Evolutionary conservation across 106 monocot genomes (phyloP).

Genomic region (Dendrobium officinale): DNA sequence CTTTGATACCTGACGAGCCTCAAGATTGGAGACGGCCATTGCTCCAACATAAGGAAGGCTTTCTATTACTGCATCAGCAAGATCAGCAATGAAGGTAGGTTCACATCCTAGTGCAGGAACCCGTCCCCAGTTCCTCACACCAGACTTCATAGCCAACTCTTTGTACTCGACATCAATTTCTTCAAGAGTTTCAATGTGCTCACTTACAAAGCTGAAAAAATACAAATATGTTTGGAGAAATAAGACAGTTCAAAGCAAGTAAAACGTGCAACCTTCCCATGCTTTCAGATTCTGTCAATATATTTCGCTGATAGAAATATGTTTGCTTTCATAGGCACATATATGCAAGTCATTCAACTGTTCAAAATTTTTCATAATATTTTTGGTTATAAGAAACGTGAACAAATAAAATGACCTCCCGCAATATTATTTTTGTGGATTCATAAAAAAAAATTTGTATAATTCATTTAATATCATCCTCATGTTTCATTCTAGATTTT

Average conservation of each 20-base stretch:
- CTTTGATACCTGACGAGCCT: conserved; percentile 86
- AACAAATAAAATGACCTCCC: not conserved
- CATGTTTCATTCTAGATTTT: not conserved
- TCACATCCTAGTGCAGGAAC: conserved; percentile 99
- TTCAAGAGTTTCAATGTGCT: conserved; percentile 99
- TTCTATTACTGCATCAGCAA: conserved; percentile 97
- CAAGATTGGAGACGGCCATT: conserved; percentile 95
- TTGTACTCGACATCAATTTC: conserved; percentile 99
- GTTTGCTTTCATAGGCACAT: no score
- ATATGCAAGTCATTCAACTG: no score
- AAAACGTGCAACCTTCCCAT: no score
- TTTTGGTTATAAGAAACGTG: no score
- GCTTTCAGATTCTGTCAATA: no score
- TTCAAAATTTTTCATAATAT: no score
- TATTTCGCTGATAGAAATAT: no score
- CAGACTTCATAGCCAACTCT: conserved; percentile 81
- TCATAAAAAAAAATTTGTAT: not conserved
- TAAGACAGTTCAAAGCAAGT: no score
- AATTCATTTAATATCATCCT: not conserved
- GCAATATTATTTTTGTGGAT: not conserved
- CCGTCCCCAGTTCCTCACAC: conserved; percentile 86
- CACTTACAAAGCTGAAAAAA: conserved; percentile 84
- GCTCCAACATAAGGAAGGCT: conserved; percentile 98
- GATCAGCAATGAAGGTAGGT: conserved; percentile 82
- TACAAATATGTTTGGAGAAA: not conserved